phyloP scores from a whole-genome alignment of 2,329 filamentous ascomycete species.

The Amauroascus niger region DNA sequence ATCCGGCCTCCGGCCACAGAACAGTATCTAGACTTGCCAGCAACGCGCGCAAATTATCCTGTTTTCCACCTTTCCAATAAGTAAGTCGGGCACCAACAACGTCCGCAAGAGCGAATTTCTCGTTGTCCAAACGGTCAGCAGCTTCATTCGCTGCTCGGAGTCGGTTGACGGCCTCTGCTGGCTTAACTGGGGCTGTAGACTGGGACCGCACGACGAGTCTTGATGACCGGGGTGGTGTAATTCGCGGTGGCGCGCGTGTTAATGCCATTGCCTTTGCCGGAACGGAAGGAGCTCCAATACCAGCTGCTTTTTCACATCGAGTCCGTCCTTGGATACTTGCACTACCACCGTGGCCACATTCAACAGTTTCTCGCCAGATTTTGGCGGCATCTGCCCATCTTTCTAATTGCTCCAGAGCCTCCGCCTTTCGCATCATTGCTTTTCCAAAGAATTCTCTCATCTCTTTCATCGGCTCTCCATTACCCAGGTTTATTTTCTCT shows the following conservation, averaged over 20 bases:
- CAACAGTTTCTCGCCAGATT: constrained; percentile 74
- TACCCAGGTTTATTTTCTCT: constrained; percentile 64
- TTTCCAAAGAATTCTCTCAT: constrained; percentile 94
- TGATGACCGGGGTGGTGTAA: constrained; percentile 21
- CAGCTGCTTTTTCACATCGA: constrained; percentile 78
- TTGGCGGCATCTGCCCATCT: constrained; percentile 75
- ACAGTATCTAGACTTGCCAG: constrained; percentile 79
- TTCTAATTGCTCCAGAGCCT: constrained; percentile 91
- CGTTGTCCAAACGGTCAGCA: constrained; percentile 77
- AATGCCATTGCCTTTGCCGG: constrained; percentile 42
- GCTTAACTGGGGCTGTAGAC: constrained; percentile 30
- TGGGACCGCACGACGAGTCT: constrained; percentile 24
- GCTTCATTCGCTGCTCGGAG: constrained; percentile 76
- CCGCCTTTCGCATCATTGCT: constrained; percentile 85
- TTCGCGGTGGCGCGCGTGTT: constrained; percentile 9
- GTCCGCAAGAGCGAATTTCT: constrained; percentile 83
- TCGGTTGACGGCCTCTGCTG: constrained; percentile 68
- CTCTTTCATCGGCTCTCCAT: constrained; percentile 59
- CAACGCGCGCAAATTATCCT: constrained; percentile 82
- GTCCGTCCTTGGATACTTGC: constrained; percentile 77
- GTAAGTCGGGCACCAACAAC: constrained; percentile 69
- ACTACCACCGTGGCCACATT: constrained; percentile 74
- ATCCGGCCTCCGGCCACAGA: constrained; percentile 82
- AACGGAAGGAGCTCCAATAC: constrained; percentile 48
- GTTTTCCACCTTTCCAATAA: constrained; percentile 80